phyloP scores from a whole-genome alignment of 1,139 yeast genomes.

The Candida frijolesensis region DNA sequence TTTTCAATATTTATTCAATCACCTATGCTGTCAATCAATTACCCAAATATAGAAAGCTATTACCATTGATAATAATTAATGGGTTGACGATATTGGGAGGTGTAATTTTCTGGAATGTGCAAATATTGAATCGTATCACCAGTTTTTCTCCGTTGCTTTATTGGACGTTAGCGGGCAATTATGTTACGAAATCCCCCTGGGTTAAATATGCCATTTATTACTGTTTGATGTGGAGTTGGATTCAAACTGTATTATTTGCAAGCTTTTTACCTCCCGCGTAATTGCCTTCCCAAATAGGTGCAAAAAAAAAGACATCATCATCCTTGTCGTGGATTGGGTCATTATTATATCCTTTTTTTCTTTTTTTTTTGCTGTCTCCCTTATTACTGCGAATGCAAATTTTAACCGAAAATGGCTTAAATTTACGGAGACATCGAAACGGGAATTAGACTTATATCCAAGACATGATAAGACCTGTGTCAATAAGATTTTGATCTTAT shows the following conservation, averaged over 20 bases:
- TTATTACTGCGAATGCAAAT: slow-evolving; percentile 2
- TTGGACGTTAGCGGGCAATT: slow-evolving; percentile 58
- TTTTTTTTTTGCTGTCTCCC: background rate
- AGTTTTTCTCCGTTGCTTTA: slow-evolving; percentile 74
- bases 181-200: slow-evolving; percentile 9
- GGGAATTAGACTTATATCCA: background rate
- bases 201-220: slow-evolving; percentile 34
- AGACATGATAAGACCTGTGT: background rate
- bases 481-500: too few relatives aligned
- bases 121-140: slow-evolving; percentile 77
- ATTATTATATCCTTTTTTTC: background rate
- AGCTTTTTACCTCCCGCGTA: slow-evolving; percentile 78
- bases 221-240: slow-evolving; percentile 54
- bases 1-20: slow-evolving; percentile 33
- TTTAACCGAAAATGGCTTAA: slow-evolving; percentile 3
- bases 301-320: background rate
- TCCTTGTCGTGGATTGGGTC: too few relatives aligned
- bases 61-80: slow-evolving; percentile 40
- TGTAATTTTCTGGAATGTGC: slow-evolving; percentile 75
- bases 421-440: background rate
- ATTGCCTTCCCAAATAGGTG: slow-evolving; percentile 6
- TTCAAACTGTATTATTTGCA: slow-evolving; percentile 64
- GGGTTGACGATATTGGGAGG: slow-evolving; percentile 51
- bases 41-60: slow-evolving; percentile 34
- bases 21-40: slow-evolving; percentile 35